Evolutionary conservation across 2,329 filamentous ascomycete genomes (phyloP).

Genomic region (Coniochaeta hoffmannii): DNA sequence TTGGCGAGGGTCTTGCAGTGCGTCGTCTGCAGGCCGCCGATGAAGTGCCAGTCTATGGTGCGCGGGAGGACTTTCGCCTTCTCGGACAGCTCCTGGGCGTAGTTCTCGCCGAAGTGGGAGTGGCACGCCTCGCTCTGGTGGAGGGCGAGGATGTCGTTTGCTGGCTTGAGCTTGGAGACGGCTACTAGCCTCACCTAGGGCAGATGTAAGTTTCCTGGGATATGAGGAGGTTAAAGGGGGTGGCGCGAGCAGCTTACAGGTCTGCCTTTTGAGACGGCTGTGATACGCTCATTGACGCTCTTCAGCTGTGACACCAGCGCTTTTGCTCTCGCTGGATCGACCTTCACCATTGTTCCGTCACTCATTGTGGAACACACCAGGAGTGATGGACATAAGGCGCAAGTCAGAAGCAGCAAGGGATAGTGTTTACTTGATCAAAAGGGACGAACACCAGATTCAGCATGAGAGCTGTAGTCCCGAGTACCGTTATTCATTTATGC

Average conservation of each 20-base stretch:
- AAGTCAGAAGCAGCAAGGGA: not conserved
- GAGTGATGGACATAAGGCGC: no score
- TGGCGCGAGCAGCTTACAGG: conserved; percentile 45
- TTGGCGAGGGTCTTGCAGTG: conserved; percentile 85
- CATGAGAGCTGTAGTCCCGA: not conserved
- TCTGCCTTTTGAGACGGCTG: conserved; percentile 42
- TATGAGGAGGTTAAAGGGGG: conserved; percentile 4
- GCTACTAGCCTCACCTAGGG: conserved; percentile 75
- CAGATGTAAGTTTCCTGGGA: conserved; percentile 12
- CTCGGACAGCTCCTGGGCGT: conserved; percentile 79
- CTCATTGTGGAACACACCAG: conserved; percentile 27
- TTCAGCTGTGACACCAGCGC: conserved; percentile 56
- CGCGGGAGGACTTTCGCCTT: conserved; percentile 75
- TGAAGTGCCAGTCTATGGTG: conserved; percentile 89
- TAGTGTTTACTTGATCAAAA: not conserved
- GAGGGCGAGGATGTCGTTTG: conserved; percentile 80
- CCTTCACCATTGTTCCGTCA: conserved; percentile 46
- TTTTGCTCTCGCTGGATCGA: conserved; percentile 54
- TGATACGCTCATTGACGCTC: conserved; percentile 51
- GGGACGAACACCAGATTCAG: not conserved
- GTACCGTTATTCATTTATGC: not conserved
- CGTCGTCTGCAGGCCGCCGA: conserved; percentile 82
- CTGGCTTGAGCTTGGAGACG: conserved; percentile 93
- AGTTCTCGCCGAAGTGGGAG: conserved; percentile 92
- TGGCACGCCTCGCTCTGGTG: conserved; percentile 56